Conservation (phyloP, 306 rosid species). For the Prinsepia uniflora region DNA sequence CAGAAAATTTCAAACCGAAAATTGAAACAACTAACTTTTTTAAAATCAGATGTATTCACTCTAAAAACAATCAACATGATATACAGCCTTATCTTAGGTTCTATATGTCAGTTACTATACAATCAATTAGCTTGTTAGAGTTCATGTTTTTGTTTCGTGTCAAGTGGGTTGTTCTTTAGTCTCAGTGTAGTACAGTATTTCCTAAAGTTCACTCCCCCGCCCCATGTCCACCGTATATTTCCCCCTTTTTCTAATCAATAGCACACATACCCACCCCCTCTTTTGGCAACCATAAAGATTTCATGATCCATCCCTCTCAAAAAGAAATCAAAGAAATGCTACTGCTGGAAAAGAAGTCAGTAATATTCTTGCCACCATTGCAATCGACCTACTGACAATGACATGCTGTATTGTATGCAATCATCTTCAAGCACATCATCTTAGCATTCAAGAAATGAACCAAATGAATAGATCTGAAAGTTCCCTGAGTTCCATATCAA, state of each 20-base stretch:
- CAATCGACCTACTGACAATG: background rate
- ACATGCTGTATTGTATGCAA: too few species aligned
- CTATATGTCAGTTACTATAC: background rate
- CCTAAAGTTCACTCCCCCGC: background rate
- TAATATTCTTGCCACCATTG: constrained; percentile 1
- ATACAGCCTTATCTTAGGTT: too few species aligned
- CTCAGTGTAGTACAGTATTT: background rate
- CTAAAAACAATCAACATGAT: background rate
- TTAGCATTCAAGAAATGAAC: background rate
- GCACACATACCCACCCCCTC: background rate
- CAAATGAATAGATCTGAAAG: background rate
- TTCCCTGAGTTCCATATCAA: background rate
- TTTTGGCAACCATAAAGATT: background rate
- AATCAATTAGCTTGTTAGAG: background rate
- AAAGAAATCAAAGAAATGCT: background rate
- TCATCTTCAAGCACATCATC: background rate
- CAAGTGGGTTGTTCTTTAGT: background rate
- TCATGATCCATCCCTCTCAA: background rate
- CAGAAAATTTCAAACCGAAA: background rate
- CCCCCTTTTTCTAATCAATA: background rate
- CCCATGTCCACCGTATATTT: too few species aligned
- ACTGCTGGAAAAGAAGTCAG: background rate
- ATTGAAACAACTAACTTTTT: background rate
- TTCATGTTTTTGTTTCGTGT: constrained; percentile 1
- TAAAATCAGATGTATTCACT: background rate